Evolutionary conservation across 2,329 filamentous ascomycete species (phyloP), one percentile per base, ranked within the genome.

Genomic region (Trichoderma endophyticum): DNA sequence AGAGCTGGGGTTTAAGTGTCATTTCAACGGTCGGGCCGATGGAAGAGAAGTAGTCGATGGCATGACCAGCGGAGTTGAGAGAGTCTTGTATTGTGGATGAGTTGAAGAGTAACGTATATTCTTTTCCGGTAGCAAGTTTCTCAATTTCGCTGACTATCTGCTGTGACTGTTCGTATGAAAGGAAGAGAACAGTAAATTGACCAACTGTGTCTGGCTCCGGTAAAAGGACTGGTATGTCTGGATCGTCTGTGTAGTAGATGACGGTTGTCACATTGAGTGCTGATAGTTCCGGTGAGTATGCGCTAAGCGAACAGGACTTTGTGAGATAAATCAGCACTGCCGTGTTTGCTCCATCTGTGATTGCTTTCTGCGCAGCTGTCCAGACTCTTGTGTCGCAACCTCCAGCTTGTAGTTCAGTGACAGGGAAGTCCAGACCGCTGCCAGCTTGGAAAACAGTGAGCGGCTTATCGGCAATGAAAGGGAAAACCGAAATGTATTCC

Each of bases 1-100:
- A 84, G 39, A 89, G 78, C 73, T 89, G 84, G 1, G 88, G 88
- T 77, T 88, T 89, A 59, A 86, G 78, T 65, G 86, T 84, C 74
- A 88, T 82, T 24, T 51, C 43, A 5, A 51, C 43, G n/a, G 43
- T 51, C 43, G 43, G 43, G 2, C 43, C 9, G 4, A 51, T 51
- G 43, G 43, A 21, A 21, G 43, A 51, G n/a, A 51, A 51, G n/a
- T 21, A 51, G 43, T 51, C n/a, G n/a, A 51, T 51, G 43, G 43
- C 43, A 51, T 51, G 43, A 24, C n/a, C 43, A 21, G 43, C 43
- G 4, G 43, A 51, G 4, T 51, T 51, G n/a, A 3, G 43, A 51
- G 43, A 51, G 11, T 51, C 9, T 24, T 51, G 43, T n/a, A 21
- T 51, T 11, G 5, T 51, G 9, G 43, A 6, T 3, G 43, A 21